Evolutionary conservation across 495 filamentous ascomycete species (phyloP).

Genomic region (Penicillium angulare): DNA sequence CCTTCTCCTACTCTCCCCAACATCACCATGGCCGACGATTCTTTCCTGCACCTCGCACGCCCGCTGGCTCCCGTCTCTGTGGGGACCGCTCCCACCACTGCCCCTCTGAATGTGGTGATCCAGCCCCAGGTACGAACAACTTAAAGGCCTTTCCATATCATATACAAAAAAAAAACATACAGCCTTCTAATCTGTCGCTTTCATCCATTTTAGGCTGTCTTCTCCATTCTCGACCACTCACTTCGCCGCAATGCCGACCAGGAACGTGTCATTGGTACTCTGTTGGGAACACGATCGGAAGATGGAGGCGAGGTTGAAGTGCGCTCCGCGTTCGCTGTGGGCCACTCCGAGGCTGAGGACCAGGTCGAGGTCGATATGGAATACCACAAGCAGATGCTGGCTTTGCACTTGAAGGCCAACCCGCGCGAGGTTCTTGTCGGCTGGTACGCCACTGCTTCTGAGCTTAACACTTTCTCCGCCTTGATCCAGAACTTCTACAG

Average conservation of each 20-base stretch:
- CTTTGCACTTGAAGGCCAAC: conserved; percentile 87
- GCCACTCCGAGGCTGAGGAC: conserved; percentile 96
- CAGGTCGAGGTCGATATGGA: conserved; percentile 99
- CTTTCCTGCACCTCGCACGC: conserved; percentile 91
- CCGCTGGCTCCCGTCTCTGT: conserved; percentile 78
- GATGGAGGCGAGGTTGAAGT: conserved; percentile 96
- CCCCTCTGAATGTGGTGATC: conserved; percentile 87
- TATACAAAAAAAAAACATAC: not conserved
- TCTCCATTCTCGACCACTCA: conserved; percentile 97
- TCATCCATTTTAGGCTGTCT: conserved; percentile 67
- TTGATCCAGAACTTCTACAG: conserved; percentile 99
- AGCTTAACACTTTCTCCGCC: conserved; percentile 96
- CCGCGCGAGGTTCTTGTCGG: conserved; percentile 92
- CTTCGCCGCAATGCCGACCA: conserved; percentile 84
- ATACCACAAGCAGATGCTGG: conserved; percentile 98
- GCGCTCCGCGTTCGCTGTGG: conserved; percentile 92
- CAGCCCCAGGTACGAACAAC: conserved; percentile 81
- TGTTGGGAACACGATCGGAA: conserved; percentile 87
- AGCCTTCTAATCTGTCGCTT: not conserved
- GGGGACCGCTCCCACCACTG: conserved; percentile 76
- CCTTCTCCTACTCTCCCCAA: conserved; percentile 4
- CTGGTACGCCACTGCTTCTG: conserved; percentile 95
- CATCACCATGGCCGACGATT: conserved; percentile 78
- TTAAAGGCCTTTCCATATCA: not conserved
- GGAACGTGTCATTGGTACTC: conserved; percentile 92